Base-by-base conservation (phyloP, 495 filamentous ascomycete species). In the Aspergillus panamensis region DNA sequence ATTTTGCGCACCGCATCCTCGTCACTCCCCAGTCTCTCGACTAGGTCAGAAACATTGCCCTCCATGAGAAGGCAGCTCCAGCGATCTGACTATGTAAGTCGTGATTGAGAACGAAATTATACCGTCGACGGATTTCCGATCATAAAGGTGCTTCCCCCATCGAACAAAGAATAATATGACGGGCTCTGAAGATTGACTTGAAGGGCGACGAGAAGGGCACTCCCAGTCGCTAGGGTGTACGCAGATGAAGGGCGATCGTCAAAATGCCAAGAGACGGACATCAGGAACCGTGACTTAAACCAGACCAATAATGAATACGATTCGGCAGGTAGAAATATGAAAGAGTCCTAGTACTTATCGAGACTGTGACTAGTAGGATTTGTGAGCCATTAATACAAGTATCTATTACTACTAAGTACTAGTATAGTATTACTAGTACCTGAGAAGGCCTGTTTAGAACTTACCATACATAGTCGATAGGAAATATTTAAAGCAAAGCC, bases 1-100 rank as follows among this genome's bases (percentile, higher is more conserved):
- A 96, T 97, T 78, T 99, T 99, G 63, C 94, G 90, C 54, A 91
- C 89, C 32, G 90, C 90, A 81, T 97, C 95, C 82, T 89, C 86
- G 48, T 89, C 85, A 66, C 84, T 86, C 32, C 84, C 82, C 51
- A 91, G 76, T 40, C 87, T 80, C 65, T 82, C 79, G 42, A 91
- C 84, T 59, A 91, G 80, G 65, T 89, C 84, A 8, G 80, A 70
- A 48, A 89, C 78, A 63, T 86, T 75, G 59, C 66, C 79, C 37
- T 84, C 83, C 83, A 85, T 85, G 17, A 39, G 19, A 39, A 48
- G n/a, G 25, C 13, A 29, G 37, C 17, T 25, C 20, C 16, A 32
- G 30, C 39, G 13, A 13, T 25, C 31, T 39, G 39, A n/a, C 13
- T 3, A 29, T 8, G 35, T 14, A 43, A 39, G 21, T 25, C 25